A percentile compares a stretch with the other conserved stretches of the same genome.
These are phyloP conservation scores for Kazachstania taianensis DNA, from an alignment of 805 yeast genomes.

Conservation along the genomic window DNA sequence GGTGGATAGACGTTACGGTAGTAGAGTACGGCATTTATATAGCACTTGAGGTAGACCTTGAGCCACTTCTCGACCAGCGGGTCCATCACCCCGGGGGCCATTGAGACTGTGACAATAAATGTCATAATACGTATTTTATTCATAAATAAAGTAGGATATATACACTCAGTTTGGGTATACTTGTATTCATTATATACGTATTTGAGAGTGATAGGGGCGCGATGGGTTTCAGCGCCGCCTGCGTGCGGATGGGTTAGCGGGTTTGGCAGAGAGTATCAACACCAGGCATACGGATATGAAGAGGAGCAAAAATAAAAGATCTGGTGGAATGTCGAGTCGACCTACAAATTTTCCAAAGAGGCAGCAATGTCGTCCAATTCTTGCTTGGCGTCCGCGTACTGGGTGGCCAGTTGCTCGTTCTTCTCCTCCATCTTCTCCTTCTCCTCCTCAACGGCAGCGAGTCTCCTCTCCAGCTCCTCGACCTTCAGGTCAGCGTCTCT, in stretches of 20 bases:
- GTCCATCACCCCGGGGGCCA: conserved; percentile 11
- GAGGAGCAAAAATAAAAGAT: too few relatives aligned
- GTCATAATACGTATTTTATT: too few relatives aligned
- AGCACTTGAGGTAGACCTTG: conserved; percentile 29
- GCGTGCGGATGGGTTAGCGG: too few relatives aligned
- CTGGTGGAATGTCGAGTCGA: too few relatives aligned
- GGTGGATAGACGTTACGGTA: conserved; percentile 32
- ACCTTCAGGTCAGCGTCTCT: conserved; percentile 94
- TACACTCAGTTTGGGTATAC: too few relatives aligned
- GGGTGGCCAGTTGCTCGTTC: conserved; percentile 75
- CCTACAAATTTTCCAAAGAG: conserved; percentile 62
- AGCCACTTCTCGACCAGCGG: conserved; percentile 22
- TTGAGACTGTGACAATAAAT: too few relatives aligned
- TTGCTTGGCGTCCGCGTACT: conserved; percentile 75
- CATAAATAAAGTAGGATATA: too few relatives aligned
- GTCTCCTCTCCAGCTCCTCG: conserved; percentile 92
- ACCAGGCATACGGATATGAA: too few relatives aligned
- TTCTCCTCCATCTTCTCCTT: conserved; percentile 85
- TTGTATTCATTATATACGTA: too few relatives aligned
- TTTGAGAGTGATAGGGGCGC: too few relatives aligned
- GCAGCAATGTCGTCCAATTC: conserved; percentile 95
- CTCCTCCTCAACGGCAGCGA: conserved; percentile 83
- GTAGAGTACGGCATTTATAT: conserved; percentile 29
- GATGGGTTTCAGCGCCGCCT: too few relatives aligned
- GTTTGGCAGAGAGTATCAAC: too few relatives aligned